A percentile compares a stretch with the other conserved stretches of the same genome.
These are phyloP conservation scores for Geosmithia flava DNA, from an alignment of 2,329 filamentous ascomycete species.

Conservation along the genomic window DNA sequence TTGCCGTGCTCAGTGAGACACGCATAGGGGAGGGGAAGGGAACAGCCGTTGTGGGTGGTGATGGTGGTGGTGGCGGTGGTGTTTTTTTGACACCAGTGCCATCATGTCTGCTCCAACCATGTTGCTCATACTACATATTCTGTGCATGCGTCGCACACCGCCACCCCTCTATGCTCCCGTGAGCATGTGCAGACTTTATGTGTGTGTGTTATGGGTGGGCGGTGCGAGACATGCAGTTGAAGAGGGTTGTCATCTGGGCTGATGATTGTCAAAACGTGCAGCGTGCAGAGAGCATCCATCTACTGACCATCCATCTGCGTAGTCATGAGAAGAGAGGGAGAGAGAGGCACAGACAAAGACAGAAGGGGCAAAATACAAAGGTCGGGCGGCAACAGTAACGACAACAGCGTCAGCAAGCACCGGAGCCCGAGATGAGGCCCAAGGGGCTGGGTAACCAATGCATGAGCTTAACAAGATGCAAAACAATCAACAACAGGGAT, in stretches of 20 bases:
- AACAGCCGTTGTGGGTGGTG: background rate
- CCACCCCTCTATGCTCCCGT: background rate
- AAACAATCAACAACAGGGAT: background rate
- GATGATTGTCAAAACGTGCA: background rate
- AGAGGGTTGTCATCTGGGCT: background rate
- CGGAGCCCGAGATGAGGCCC: background rate
- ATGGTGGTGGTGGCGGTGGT: too few relatives aligned
- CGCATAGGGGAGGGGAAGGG: background rate
- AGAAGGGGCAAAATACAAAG: too few relatives aligned
- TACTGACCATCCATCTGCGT: too few relatives aligned
- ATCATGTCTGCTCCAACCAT: background rate
- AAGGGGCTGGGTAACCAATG: background rate
- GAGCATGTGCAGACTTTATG: background rate
- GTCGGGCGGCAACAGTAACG: background rate
- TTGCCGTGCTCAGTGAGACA: background rate
- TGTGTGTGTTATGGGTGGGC: background rate
- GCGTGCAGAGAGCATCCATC: too few relatives aligned
- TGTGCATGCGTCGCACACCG: background rate
- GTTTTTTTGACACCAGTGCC: background rate
- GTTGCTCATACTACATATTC: background rate
- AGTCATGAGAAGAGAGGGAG: too few relatives aligned
- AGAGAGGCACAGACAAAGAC: too few relatives aligned
- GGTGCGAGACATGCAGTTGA: background rate
- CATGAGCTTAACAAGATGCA: background rate
- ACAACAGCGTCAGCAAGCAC: background rate